Conservation (phyloP, 2,329 filamentous ascomycete genomes). For the Sporothrix dimorphospora region DNA sequence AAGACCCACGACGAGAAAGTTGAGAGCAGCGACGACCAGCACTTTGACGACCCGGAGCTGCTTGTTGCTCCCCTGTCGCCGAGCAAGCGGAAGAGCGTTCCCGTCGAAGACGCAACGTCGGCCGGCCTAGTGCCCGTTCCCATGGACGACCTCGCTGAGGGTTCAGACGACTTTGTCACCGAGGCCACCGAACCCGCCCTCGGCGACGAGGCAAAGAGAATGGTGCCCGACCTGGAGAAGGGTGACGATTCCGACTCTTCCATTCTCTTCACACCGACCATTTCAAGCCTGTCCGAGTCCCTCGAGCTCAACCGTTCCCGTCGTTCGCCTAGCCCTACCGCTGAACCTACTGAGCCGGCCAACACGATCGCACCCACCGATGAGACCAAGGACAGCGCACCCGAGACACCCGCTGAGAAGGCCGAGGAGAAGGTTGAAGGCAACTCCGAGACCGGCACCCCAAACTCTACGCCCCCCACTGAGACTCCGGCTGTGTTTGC, state of each 20-base stretch:
- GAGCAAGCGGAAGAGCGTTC: constrained; percentile 42
- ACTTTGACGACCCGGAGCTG: constrained; percentile 60
- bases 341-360: not conserved
- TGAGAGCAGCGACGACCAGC: constrained; percentile 48
- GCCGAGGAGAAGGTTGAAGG: not conserved
- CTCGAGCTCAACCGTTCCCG: constrained; percentile 20
- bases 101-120: not conserved
- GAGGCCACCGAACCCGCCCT: constrained; percentile 33
- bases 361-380: not conserved
- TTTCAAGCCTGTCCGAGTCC: constrained; percentile 33
- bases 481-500: constrained; percentile 4
- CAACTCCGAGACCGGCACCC: constrained; percentile 34
- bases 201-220: constrained; percentile 30
- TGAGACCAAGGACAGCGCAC: not conserved
- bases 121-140: constrained; percentile 1
- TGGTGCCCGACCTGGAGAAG: constrained; percentile 32
- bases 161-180: constrained; percentile 33
- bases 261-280: constrained; percentile 37
- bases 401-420: not conserved
- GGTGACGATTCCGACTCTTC: constrained; percentile 38
- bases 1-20: constrained; percentile 62
- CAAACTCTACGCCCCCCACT: not conserved
- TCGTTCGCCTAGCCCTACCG: constrained; percentile 10
- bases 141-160: constrained; percentile 33
- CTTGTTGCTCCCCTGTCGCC: constrained; percentile 63